These are phyloP conservation scores for Pseudophaeomoniella oleicola DNA, from an alignment of 2,329 filamentous ascomycete genomes.

Conservation along the genomic window DNA sequence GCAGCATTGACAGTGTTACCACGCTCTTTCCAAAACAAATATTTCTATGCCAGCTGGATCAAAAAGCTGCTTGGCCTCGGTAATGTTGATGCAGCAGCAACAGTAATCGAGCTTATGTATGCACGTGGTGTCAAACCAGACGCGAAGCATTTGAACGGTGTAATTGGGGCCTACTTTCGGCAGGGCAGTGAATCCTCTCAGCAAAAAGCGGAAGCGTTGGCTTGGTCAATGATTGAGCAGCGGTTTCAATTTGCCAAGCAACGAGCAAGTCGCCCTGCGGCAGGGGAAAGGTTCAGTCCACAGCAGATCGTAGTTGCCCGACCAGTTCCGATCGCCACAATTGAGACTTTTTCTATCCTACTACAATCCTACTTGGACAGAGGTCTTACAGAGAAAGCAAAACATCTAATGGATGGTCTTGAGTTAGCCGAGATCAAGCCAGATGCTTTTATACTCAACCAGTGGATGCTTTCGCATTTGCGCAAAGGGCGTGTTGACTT, in stretches of 20 bases:
- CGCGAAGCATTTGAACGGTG: conserved; percentile 64
- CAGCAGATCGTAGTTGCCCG: conserved; percentile 25
- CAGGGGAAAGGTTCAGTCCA: neutral
- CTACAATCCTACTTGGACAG: conserved; percentile 57
- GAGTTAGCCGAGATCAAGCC: conserved; percentile 48
- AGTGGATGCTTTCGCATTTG: conserved; percentile 54
- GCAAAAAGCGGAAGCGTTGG: conserved; percentile 51
- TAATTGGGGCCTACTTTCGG: conserved; percentile 66
- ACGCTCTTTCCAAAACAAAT: conserved; percentile 48
- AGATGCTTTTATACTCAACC: conserved; percentile 66
- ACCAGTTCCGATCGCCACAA: conserved; percentile 43
- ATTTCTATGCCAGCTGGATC: conserved; percentile 80
- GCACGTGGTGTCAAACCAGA: conserved; percentile 52
- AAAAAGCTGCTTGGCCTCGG: conserved; percentile 65
- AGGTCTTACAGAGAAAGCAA: conserved; percentile 41
- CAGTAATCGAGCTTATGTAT: conserved; percentile 64
- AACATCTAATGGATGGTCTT: conserved; percentile 48
- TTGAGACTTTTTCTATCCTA: conserved; percentile 66
- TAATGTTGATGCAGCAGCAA: conserved; percentile 54
- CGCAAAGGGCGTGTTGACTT: conserved; percentile 41
- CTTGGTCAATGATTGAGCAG: conserved; percentile 62
- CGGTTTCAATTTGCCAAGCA: conserved; percentile 48
- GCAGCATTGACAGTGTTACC: conserved; percentile 38
- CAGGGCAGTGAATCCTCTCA: conserved; percentile 39
- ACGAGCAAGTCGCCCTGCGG: conserved; percentile 1